Evolutionary conservation across 164 flowering plant genomes (phyloP), one percentile per base, ranked within the genome.

Genomic region (Pachysandra terminalis): DNA sequence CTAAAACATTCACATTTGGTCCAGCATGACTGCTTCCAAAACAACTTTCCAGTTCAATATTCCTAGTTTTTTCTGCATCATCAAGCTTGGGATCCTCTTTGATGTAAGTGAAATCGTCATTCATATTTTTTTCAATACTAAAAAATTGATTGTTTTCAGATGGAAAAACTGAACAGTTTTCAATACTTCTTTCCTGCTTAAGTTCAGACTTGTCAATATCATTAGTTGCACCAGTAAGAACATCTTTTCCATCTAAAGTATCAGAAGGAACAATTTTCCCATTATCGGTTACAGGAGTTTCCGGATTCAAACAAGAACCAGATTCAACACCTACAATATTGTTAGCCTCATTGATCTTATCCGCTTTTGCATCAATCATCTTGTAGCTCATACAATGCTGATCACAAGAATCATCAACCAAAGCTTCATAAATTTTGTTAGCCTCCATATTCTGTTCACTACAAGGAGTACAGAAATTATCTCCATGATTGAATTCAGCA

Each of bases 21-120:
- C 26, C 74, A 74, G 21, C 25, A 60, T 49, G 26, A 17, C 68
- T n/a, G 35, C 48, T 24, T 35, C 64, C 77, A 41, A 73, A 72
- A 48, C 62, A 73, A 66, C 41, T 53, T 51, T 37, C 75, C 45
- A 71, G 51, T 53, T 61, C 78, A 71, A 52, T 58, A 65, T 45
- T 70, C 10, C 59, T 69, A 60, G 56, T 51, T 48, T 69, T 75
- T 59, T 67, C 73, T 61, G 48, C 56, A 57, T 72, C 84, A 55
- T 62, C 61, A 13, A 65, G 56, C 61, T 66, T 64, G 51, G 67
- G 27, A 32, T 40, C 74, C 64, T 71, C 81, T 17, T 28, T 41
- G n/a, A 40, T 66, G 57, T 35, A 22, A 59, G 61, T 61, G 66
- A 59, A 54, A 70, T 40, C 73, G 25, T 55, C 52, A 78, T 62